These are phyloP conservation scores for Pyricularia sp. DNA, from an alignment of 2,329 filamentous ascomycete species.

Conservation along the genomic window DNA sequence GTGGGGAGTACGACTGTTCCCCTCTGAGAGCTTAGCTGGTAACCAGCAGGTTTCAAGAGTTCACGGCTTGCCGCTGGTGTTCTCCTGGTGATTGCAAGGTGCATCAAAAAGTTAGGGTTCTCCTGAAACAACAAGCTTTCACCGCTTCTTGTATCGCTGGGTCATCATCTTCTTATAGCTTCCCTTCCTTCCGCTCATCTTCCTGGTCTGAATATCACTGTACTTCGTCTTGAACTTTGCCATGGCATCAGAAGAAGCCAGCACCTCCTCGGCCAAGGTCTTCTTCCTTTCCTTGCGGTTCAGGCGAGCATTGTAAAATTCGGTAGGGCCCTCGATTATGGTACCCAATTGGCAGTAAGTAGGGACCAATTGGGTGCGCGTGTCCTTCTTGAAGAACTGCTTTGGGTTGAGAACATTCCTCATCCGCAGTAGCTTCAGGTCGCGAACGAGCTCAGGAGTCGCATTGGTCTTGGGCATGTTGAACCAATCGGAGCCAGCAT, in stretches of 20 bases:
- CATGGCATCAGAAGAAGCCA: constrained; percentile 55
- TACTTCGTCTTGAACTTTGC: constrained; percentile 83
- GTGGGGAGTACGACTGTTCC: not conserved
- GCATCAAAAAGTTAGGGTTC: not conserved
- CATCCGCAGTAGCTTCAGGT: constrained; percentile 84
- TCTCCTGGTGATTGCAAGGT: not conserved
- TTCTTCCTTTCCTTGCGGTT: constrained; percentile 80
- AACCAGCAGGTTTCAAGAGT: not conserved
- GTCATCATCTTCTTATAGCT: constrained; percentile 74
- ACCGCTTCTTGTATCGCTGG: constrained; percentile 17
- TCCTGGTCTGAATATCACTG: constrained; percentile 69
- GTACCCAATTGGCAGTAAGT: constrained; percentile 85
- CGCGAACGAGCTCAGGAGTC: constrained; percentile 69
- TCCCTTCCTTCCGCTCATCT: constrained; percentile 80
- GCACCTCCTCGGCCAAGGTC: constrained; percentile 77
- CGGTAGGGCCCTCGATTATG: constrained; percentile 78
- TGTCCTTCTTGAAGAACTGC: constrained; percentile 83
- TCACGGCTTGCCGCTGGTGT: not conserved
- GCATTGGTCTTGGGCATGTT: constrained; percentile 76
- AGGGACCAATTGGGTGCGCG: constrained; percentile 59
- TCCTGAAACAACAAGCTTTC: constrained; percentile 7
- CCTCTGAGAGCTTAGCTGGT: not conserved
- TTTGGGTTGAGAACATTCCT: constrained; percentile 83
- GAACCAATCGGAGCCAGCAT: constrained; percentile 78
- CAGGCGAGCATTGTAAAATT: constrained; percentile 74